Conservation (phyloP, 768 basidiomycete genomes). For the Daedaleopsis sinensis region DNA sequence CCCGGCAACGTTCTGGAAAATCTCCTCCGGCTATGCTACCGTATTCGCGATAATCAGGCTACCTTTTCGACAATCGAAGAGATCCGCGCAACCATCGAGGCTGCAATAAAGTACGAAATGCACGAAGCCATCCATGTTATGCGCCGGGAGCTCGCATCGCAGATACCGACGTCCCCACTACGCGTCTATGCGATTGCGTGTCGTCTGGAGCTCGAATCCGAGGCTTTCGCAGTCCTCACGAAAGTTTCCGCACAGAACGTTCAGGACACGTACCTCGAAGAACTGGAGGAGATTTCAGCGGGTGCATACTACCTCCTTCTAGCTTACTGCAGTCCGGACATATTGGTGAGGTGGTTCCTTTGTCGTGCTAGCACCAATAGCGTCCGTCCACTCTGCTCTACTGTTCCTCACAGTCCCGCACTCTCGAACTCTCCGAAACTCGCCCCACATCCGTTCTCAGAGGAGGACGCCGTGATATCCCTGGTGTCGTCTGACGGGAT, state of each 20-base stretch:
- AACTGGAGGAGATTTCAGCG: slow-evolving; percentile 19
- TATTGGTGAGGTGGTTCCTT: not conserved
- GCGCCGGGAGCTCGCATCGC: not conserved
- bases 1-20: not conserved
- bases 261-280: slow-evolving; percentile 7
- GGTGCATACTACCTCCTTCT: slow-evolving; percentile 21
- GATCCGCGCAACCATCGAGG: not conserved
- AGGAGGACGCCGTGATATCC: not conserved
- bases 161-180: too few relatives aligned
- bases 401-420: not conserved
- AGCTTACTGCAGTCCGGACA: not conserved
- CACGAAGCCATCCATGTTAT: not conserved
- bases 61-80: not conserved
- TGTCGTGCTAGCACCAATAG: too few relatives aligned
- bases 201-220: too few relatives aligned
- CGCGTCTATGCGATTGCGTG: too few relatives aligned
- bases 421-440: not conserved
- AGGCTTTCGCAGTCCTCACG: too few relatives aligned
- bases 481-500: slow-evolving; percentile 46
- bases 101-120: slow-evolving; percentile 14
- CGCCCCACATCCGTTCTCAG: not conserved
- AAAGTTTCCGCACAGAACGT: not conserved
- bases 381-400: not conserved
- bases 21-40: slow-evolving; percentile 11
- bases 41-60: not conserved